Evolutionary conservation across 768 basidiomycete genomes (phyloP), one percentile per base, ranked within the genome.

Genomic region (Xerocomellus dryophilus): DNA sequence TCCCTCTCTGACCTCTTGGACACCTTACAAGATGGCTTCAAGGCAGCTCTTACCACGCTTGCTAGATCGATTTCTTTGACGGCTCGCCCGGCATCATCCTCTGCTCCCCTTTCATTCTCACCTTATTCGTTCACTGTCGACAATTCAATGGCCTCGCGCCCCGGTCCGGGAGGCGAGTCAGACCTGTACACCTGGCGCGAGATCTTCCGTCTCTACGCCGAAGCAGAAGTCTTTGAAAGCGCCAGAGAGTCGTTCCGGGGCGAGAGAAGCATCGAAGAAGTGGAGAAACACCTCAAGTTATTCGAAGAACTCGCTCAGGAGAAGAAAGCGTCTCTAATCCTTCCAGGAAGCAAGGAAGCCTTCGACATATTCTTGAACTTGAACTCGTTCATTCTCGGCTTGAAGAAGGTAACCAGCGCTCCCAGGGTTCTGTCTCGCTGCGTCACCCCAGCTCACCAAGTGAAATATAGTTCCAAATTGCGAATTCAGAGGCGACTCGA

Each of bases 161-260:
- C 78, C 75, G 1, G 61, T 60, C 21, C 43, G 15, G 60, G 71
- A 58, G 51, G 70, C 39, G 55, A 71, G 65, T 53, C 71, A 10
- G 94, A 98, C 61, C 71, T 98, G 7, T 93, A 90, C 66, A 78
- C 83, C 7, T 97, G 95, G 95, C 76, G 95, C 23, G 85, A 92
- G 70, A 86, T 97, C 27, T 96, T 98, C 64, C 84, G 85, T 53
- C 71, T 95, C 3, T 97, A 96, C 69, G 77, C 88, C 45, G 93
- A 96, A 61, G 76, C 83, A 0, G 88, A 94, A 61, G 81, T 97
- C 1, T 97, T 96, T 61, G 93, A 95, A 66, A 81, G 81, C 35
- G 68, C 81, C 11, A 68, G 75, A 15, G 93, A 94, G 67, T 64
- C 76, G 1, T 74, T 77, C 43, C 69, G 85, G 5, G 91, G 90